phyloP scores from a whole-genome alignment of 371 early-diverging fungal genomes.

The Caulochytrium protostelioides region DNA sequence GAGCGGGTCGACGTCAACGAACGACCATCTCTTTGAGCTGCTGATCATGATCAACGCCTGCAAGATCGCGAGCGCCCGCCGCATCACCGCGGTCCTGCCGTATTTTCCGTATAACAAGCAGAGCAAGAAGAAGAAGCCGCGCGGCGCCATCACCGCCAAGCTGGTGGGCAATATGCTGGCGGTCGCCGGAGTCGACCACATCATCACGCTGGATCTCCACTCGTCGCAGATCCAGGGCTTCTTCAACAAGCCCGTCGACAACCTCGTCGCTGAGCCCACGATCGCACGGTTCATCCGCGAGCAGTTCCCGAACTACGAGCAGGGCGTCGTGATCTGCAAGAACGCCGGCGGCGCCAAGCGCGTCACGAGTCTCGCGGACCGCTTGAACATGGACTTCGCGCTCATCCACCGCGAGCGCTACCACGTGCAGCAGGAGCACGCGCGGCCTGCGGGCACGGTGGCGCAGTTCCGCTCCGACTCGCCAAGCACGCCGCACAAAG shows the following conservation, averaged over 20 bases:
- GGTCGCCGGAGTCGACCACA: conserved; percentile 87
- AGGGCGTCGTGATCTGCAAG: conserved; percentile 75
- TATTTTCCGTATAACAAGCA: conserved; percentile 94
- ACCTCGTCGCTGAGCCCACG: conserved; percentile 79
- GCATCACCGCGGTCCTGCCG: conserved; percentile 59
- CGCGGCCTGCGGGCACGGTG: no score
- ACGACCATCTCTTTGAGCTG: conserved; percentile 89
- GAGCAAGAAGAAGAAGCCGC: conserved; percentile 81
- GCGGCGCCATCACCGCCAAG: conserved; percentile 87
- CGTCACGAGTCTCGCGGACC: conserved; percentile 87
- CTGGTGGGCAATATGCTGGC: conserved; percentile 84
- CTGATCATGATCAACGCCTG: conserved; percentile 90
- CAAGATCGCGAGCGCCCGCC: conserved; percentile 64
- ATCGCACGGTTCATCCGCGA: conserved; percentile 73
- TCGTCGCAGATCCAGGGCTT: conserved; percentile 84
- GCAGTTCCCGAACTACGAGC: conserved; percentile 42
- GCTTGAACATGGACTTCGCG: conserved; percentile 80
- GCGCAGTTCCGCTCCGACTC: no score
- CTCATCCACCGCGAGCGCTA: conserved; percentile 52
- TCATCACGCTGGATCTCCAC: conserved; percentile 90
- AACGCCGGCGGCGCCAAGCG: conserved; percentile 95
- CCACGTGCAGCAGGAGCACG: conserved; percentile 7
- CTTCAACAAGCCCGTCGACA: conserved; percentile 85
- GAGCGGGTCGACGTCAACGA: conserved; percentile 59
- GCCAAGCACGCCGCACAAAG: no score